Percentiles rank a stretch among this genome's conserved stretches.
These are phyloP conservation scores for Termitomyces sp. DNA, from an alignment of 768 basidiomycete genomes.

Conservation along the genomic window DNA sequence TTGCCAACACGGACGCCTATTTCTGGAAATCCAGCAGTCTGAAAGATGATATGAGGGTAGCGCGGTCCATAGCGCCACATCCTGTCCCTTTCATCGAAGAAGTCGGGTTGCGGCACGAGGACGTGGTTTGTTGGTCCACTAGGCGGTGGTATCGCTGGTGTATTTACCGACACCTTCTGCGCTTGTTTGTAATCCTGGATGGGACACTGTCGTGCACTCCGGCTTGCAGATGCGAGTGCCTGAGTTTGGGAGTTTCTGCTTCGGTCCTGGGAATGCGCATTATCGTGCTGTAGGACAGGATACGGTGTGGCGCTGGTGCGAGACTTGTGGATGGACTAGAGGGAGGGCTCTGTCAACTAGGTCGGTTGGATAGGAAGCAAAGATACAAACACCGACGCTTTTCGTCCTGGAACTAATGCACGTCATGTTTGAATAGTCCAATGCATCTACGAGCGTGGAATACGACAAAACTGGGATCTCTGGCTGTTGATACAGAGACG, in stretches of 20 bases:
- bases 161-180: neutral
- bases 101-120: conserved; percentile 19
- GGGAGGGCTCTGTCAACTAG: neutral
- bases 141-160: neutral
- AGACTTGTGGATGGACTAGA: conserved; percentile 8
- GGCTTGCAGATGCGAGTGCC: conserved; percentile 1
- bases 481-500: conserved; percentile 1
- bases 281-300: conserved; percentile 9
- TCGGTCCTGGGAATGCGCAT: conserved; percentile 4
- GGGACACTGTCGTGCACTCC: neutral
- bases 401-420: conserved; percentile 1
- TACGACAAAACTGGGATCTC: conserved; percentile 12
- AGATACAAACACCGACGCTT: conserved; percentile 4
- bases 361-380: neutral
- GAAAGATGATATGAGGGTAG: conserved; percentile 25
- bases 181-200: conserved; percentile 1
- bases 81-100: conserved; percentile 12
- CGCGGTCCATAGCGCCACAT: conserved; percentile 11
- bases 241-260: conserved; percentile 7
- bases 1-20: conserved; percentile 25
- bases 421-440: conserved; percentile 6
- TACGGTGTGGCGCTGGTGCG: conserved; percentile 2
- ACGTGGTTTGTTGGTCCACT: conserved; percentile 21
- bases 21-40: conserved; percentile 20
- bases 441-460: conserved; percentile 15